phyloP scores from a whole-genome alignment of 805 yeast species.

The Nakazawaea populi region DNA sequence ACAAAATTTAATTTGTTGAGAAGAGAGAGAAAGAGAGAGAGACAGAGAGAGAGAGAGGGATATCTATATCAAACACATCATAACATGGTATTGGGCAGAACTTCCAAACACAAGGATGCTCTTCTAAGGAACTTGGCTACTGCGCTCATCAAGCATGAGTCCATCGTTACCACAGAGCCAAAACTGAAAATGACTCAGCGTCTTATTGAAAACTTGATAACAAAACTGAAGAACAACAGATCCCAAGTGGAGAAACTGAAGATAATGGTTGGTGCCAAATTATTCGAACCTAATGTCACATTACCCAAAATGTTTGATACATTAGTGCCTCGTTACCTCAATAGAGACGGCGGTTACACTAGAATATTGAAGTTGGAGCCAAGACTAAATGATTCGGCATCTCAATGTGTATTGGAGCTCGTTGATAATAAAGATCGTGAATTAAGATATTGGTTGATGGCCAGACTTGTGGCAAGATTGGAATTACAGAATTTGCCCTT shows the following conservation, averaged over 20 bases:
- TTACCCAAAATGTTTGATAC: constrained; percentile 64
- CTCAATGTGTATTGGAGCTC: constrained; percentile 81
- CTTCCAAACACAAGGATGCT: constrained; percentile 40
- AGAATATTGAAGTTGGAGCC: constrained; percentile 81
- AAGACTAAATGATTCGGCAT: constrained; percentile 83
- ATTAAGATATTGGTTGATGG: constrained; percentile 68
- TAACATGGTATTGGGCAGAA: constrained; percentile 17
- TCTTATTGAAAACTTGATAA: constrained; percentile 57
- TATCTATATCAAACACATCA: background rate
- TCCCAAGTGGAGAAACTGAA: constrained; percentile 21
- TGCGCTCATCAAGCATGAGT: constrained; percentile 63
- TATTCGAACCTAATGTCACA: constrained; percentile 42
- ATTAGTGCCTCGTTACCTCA: constrained; percentile 55
- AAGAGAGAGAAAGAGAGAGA: background rate
- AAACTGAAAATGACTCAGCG: constrained; percentile 69
- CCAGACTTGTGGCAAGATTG: constrained; percentile 80
- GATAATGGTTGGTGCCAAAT: constrained; percentile 26
- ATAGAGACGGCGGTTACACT: constrained; percentile 77
- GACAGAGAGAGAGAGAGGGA: background rate
- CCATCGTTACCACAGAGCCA: constrained; percentile 66
- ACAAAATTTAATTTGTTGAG: constrained; percentile 1
- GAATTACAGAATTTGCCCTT: constrained; percentile 54
- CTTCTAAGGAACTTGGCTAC: constrained; percentile 61
- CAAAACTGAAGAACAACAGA: constrained; percentile 41
- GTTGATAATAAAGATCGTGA: constrained; percentile 59